A percentile compares a stretch with the other conserved stretches of the same genome.
Conservation (phyloP, 495 filamentous ascomycete genomes). For the Hyphodiscus hymeniophilus region DNA sequence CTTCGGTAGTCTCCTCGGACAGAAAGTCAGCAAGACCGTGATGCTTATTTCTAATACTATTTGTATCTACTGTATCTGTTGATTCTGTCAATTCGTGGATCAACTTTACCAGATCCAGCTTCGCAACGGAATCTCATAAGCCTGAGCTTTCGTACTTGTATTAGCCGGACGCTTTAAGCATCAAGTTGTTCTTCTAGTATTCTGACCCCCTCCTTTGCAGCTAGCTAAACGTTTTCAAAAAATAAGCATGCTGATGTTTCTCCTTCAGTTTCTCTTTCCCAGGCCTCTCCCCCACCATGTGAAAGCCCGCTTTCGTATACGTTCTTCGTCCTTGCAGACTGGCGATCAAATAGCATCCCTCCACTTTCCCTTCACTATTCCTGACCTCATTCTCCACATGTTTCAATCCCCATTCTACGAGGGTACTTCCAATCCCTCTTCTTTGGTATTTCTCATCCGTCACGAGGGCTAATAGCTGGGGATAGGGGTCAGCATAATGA, state of each 20-base stretch:
- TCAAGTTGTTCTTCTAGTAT: no score
- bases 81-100: no score
- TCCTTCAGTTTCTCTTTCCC: background rate
- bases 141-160: no score
- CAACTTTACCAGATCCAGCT: no score
- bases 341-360: constrained; percentile 5
- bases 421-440: constrained; percentile 3
- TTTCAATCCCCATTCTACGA: constrained; percentile 1
- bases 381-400: background rate
- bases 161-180: no score
- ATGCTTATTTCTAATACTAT: no score
- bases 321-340: constrained; percentile 5
- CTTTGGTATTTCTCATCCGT: constrained; percentile 10
- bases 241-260: constrained; percentile 4
- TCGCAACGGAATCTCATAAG: no score
- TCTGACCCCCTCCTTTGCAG: no score
- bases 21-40: no score
- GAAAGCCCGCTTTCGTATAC: constrained; percentile 8
- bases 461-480: constrained; percentile 1
- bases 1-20: no score
- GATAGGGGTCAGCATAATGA: no score
- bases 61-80: no score
- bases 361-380: background rate
- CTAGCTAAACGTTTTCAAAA: constrained; percentile 8
- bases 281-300: background rate